Evolutionary conservation across 2,329 filamentous ascomycete genomes (phyloP), one percentile per base, ranked within the genome.

Genomic region (Aspergillus oerlinghausenensis): DNA sequence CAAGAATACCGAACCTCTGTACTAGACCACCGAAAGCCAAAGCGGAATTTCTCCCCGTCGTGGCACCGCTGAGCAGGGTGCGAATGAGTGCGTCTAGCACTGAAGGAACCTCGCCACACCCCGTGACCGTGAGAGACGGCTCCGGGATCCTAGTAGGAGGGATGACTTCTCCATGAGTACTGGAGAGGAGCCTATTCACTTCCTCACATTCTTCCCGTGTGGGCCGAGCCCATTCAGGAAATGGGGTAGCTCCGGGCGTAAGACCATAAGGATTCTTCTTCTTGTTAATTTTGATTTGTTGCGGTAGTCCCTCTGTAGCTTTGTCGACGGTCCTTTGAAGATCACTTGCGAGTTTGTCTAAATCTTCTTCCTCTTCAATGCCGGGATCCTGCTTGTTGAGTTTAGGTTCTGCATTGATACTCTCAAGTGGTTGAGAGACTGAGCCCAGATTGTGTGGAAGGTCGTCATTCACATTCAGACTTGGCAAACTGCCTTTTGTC

Each of bases 71-170:
- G 8, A 88, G 78, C 2, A 84, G 75, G 0, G 85, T 88, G 7
- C 84, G 80, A 55, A 87, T 81, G 4, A 87, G 73, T 0, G 85
- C 84, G 66, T 88, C 85, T 2, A 87, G 77, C 0, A 88, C 83
- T 2, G 82, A 85, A 0, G 84, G 85, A 1, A 86, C 84, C 68
- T 87, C 84, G 35, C 85, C 85, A 61, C 85, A 88, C 19, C 90
- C 90, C 11, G 90, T 85, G 3, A 89, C 80, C 7, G 84, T 84
- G 5, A 89, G 77, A 4, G 88, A 90, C 0, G 89, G 88, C 4
- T 82, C 77, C 1, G 88, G 88, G 8, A 92, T 84, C 1, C 79
- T 82, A n/a, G 83, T 77, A 0, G 90, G 90, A 1, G 82, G 79
- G 49, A 77, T 77, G 14, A 88, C 80, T 54, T 84, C 79, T 1